Evolutionary conservation across 176 grass and related monocot genomes (phyloP).

Genomic region (Triticum aestivum): DNA sequence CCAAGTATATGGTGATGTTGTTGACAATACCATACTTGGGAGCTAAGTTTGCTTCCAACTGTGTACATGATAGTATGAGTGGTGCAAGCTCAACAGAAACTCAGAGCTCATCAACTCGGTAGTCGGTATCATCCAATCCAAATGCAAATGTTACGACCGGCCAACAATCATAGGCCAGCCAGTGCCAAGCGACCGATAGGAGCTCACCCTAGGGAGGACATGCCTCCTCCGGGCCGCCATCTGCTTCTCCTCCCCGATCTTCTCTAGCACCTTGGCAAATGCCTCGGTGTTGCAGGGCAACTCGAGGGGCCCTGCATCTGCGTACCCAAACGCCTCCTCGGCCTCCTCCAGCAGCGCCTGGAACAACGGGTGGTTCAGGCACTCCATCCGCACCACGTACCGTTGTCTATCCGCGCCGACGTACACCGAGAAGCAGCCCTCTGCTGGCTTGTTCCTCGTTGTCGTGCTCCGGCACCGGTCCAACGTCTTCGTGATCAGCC

Average conservation of each 20-base stretch:
- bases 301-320: conserved; percentile 42
- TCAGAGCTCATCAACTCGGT: neutral
- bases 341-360: conserved; percentile 53
- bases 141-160: neutral
- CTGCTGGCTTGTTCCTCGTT: neutral
- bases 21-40: neutral
- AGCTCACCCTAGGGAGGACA: conserved; percentile 16
- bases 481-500: conserved; percentile 51
- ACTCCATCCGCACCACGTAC: conserved; percentile 47
- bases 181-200: conserved; percentile 31
- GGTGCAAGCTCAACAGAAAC: conserved; percentile 13
- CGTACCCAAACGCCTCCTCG: conserved; percentile 53
- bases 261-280: conserved; percentile 41
- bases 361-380: conserved; percentile 57
- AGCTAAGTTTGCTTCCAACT: neutral
- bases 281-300: conserved; percentile 48
- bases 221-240: neutral
- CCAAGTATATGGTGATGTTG: neutral
- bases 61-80: neutral
- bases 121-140: neutral
- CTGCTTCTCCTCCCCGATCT: conserved; percentile 40
- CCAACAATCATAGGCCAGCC: neutral
- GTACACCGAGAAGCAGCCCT: conserved; percentile 46
- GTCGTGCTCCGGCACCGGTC: conserved; percentile 39
- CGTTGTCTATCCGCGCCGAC: conserved; percentile 40